Conservation (phyloP, 139 green algal genomes). For the Haematococcus lacustris region DNA sequence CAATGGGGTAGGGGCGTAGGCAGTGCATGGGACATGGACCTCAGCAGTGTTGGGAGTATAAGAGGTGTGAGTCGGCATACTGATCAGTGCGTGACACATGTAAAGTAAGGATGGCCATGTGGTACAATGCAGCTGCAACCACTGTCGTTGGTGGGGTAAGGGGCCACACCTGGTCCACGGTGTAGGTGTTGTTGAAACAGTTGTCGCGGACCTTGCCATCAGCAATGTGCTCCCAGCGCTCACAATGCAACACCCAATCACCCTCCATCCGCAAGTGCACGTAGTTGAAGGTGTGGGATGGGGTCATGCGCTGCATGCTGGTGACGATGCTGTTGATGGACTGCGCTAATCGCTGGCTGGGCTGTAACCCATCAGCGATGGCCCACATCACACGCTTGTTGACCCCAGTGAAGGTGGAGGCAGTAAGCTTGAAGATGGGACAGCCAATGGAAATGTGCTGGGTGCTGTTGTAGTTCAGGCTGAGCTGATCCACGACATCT, state of each 20-base stretch:
- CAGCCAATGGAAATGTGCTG: neutral
- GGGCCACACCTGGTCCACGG: neutral
- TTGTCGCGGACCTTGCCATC: slow-evolving; percentile 32
- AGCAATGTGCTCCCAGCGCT: neutral
- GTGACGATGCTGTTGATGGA: neutral
- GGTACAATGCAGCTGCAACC: neutral
- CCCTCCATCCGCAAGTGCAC: slow-evolving; percentile 37
- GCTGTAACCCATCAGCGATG: neutral
- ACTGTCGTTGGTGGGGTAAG: neutral
- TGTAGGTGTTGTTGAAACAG: slow-evolving; percentile 38
- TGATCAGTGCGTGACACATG: neutral
- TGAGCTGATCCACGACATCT: neutral
- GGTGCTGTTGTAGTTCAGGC: neutral
- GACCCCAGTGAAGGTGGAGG: neutral
- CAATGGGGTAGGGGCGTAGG: no score
- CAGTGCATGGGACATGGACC: no score
- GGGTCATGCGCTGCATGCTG: neutral
- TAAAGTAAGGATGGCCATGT: neutral
- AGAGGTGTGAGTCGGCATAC: no score
- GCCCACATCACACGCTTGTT: neutral
- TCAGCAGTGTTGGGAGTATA: no score
- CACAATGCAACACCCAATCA: slow-evolving; percentile 39
- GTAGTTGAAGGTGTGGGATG: slow-evolving; percentile 18
- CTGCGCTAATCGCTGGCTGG: neutral
- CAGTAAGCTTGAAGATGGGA: neutral